A percentile compares a stretch with the other conserved stretches of the same genome.
Evolutionary conservation across 2,329 filamentous ascomycete species (phyloP).

Genomic region (Leptodontidium sp.): DNA sequence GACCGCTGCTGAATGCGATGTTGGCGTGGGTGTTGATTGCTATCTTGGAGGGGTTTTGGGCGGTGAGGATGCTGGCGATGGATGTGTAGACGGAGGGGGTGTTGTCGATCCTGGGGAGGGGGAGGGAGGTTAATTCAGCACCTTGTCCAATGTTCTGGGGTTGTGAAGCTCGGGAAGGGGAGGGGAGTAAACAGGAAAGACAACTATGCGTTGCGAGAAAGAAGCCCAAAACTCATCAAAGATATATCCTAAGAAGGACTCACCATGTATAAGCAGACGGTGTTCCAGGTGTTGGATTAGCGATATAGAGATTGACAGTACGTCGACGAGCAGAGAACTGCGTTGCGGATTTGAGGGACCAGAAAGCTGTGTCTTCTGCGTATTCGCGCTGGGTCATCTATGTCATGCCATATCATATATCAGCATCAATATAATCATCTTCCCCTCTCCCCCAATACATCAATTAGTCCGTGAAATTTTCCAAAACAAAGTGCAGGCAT

Average conservation of each 20-base stretch:
- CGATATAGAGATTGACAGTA: slow-evolving; percentile 59
- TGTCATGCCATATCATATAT: background rate
- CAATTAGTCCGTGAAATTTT: too few species aligned
- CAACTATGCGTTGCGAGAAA: too few species aligned
- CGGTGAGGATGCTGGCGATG: slow-evolving; percentile 50
- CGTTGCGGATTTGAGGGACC: slow-evolving; percentile 55
- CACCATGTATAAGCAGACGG: slow-evolving; percentile 50
- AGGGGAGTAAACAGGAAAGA: background rate
- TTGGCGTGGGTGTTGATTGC: slow-evolving; percentile 56
- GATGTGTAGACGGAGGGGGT: slow-evolving; percentile 54
- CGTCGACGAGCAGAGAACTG: slow-evolving; percentile 59
- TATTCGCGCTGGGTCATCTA: slow-evolving; percentile 61
- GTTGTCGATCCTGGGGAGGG: slow-evolving; percentile 52
- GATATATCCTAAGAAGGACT: background rate
- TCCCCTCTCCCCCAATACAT: background rate
- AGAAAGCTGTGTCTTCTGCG: slow-evolving; percentile 60
- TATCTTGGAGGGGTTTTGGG: slow-evolving; percentile 50
- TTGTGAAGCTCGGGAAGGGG: background rate
- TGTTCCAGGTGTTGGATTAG: slow-evolving; percentile 47
- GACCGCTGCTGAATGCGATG: slow-evolving; percentile 55
- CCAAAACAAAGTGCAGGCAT: too few species aligned
- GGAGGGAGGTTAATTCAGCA: background rate
- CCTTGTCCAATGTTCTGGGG: background rate
- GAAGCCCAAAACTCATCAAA: too few species aligned
- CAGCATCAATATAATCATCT: background rate